A percentile compares a stretch with the other conserved stretches of the same genome.
phyloP scores from a whole-genome alignment of 2,329 filamentous ascomycete species.

The Aureobasidium subglaciale region DNA sequence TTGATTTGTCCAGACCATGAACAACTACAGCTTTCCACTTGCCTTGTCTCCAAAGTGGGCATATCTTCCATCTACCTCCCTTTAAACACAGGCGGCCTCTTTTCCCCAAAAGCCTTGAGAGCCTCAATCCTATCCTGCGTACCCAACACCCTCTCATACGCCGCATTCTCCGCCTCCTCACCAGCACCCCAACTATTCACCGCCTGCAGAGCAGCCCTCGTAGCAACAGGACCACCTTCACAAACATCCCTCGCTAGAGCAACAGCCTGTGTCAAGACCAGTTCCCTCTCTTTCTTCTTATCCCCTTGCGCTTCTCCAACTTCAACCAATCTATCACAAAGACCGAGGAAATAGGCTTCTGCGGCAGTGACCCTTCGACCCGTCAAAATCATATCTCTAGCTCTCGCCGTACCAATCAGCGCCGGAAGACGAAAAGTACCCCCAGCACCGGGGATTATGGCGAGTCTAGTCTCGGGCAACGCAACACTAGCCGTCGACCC shows the following conservation, averaged over 20 bases:
- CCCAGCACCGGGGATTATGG: constrained; percentile 90
- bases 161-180: constrained; percentile 75
- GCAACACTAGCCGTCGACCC: constrained; percentile 70
- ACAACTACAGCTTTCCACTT: too few relatives aligned
- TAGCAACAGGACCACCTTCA: constrained; percentile 77
- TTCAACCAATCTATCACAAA: constrained; percentile 86
- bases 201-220: constrained; percentile 71
- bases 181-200: constrained; percentile 58
- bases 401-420: constrained; percentile 70
- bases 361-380: constrained; percentile 75
- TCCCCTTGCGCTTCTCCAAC: constrained; percentile 53
- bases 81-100: constrained; percentile 62
- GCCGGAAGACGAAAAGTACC: constrained; percentile 82
- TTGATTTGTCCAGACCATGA: too few relatives aligned
- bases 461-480: constrained; percentile 84
- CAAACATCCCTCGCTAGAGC: constrained; percentile 77
- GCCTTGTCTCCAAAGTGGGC: neutral
- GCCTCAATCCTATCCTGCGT: constrained; percentile 88
- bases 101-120: constrained; percentile 73
- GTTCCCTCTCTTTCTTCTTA: constrained; percentile 47
- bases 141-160: constrained; percentile 74
- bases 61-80: constrained; percentile 36
- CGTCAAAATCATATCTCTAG: constrained; percentile 85
- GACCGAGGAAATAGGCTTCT: constrained; percentile 85
- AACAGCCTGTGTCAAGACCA: constrained; percentile 68